A percentile compares a stretch with the other conserved stretches of the same genome.
phyloP scores from a whole-genome alignment of 306 rosid species.

The Medicago lupulina region DNA sequence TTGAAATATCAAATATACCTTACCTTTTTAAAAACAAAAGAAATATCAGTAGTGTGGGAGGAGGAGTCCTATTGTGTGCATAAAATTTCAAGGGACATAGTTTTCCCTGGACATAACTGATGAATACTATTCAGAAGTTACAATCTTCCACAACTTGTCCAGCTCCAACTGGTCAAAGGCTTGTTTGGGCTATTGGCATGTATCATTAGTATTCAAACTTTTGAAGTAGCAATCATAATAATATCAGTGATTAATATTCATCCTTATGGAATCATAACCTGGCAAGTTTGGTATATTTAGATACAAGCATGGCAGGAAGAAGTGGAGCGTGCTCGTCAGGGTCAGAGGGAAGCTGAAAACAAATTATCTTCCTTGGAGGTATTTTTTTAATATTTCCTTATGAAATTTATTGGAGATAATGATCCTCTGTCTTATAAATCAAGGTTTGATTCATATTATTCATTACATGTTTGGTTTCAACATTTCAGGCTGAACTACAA shows the following conservation, averaged over 20 bases:
- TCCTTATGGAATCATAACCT: slow-evolving; percentile 31
- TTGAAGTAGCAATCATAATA: neutral
- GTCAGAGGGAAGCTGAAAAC: slow-evolving; percentile 97
- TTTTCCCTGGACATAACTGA: neutral
- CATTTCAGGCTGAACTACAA: slow-evolving; percentile 82
- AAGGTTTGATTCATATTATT: slow-evolving; percentile 35
- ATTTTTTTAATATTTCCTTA: slow-evolving; percentile 22
- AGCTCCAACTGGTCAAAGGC: neutral
- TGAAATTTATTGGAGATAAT: slow-evolving; percentile 37
- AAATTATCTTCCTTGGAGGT: slow-evolving; percentile 89
- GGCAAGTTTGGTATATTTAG: slow-evolving; percentile 46
- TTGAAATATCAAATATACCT: too few species aligned
- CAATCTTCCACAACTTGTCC: slow-evolving; percentile 14
- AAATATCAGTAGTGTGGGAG: too few species aligned
- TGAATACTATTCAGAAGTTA: slow-evolving; percentile 1
- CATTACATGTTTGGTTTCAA: slow-evolving; percentile 46
- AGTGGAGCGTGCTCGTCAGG: slow-evolving; percentile 93
- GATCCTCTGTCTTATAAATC: slow-evolving; percentile 14
- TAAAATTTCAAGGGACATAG: neutral
- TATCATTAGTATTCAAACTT: slow-evolving; percentile 16
- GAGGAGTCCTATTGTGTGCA: too few species aligned
- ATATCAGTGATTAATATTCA: slow-evolving; percentile 35
- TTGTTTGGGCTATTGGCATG: neutral
- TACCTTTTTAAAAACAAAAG: too few species aligned
- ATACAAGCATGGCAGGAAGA: slow-evolving; percentile 98